phyloP scores from a whole-genome alignment of 2,329 filamentous ascomycete genomes.

The Xylaria sp. region DNA sequence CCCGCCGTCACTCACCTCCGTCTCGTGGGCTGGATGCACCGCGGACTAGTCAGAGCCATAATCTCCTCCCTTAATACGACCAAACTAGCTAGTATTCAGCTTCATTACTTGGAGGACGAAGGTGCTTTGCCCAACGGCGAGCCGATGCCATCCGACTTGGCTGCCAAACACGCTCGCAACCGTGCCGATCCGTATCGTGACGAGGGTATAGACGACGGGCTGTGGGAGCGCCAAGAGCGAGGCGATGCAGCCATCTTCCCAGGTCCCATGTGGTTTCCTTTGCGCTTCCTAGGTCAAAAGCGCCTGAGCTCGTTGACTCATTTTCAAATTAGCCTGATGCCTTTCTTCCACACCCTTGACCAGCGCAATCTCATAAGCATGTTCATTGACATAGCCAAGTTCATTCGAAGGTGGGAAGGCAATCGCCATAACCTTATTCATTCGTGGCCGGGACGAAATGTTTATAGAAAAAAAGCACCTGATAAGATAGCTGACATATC shows the following conservation, averaged over 20 bases:
- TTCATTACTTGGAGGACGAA: conserved; percentile 3
- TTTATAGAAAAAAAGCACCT: background rate
- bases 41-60: conserved; percentile 6
- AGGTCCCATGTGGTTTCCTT: conserved; percentile 10
- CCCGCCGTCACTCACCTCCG: conserved; percentile 7
- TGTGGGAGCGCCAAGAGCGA: conserved; percentile 6
- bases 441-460: background rate
- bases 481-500: background rate
- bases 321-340: background rate
- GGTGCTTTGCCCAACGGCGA: conserved; percentile 1
- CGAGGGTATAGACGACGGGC: conserved; percentile 2
- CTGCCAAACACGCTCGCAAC: too few species aligned
- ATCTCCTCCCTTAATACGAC: conserved; percentile 2
- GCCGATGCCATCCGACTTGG: background rate
- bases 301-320: background rate
- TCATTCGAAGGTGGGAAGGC: background rate
- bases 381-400: background rate
- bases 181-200: background rate
- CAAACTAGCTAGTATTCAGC: background rate
- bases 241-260: conserved; percentile 3
- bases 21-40: conserved; percentile 9
- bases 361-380: background rate
- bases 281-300: conserved; percentile 1
- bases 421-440: background rate
- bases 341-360: background rate